Base-by-base conservation (phyloP, 1,139 yeast species). In the Yamadazyma sp. region DNA sequence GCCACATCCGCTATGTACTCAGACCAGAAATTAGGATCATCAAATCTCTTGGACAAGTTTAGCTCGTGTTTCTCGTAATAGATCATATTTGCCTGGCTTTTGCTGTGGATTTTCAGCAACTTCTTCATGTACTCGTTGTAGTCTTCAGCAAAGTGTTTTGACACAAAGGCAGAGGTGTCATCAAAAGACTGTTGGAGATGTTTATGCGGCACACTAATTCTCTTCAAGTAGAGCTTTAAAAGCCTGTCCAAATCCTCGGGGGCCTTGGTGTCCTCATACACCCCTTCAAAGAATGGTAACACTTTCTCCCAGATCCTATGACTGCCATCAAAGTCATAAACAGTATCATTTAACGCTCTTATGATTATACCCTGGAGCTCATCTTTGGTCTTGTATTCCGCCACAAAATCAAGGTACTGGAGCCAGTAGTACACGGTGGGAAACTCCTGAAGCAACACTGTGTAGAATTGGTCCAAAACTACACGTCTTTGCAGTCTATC, bases 151-250 rank as follows among this genome's bases (percentile, higher is more conserved):
- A 43, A 46, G 38, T 59, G 41, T 7, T 46, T 38, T 1, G 80
- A 64, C 2, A 78, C 63, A 40, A 76, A 73, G 0, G 64, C 40
- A 0, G 83, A 78, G 35, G 62, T 66, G 7, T 61, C 62, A 12
- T 64, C 54, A 45, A 68, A 77, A 0, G 80, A 71, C 0, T 67
- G 65, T 1, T 67, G 69, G 4, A 79, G 42, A 5, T 56, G 48
- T 2, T 49, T 45, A 50, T 76, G 83, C 0, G 83, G 82, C 29
- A 57, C 51, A 8, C 58, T 45, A 3, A 79, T 55, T 22, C 79
- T 53, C 29, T 62, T 55, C 24, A 61, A 44, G 43, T 69, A 66
- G 15, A 69, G 41, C 4, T 54, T 53, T 35, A 55, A 48, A 15
- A 59, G 42, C 18, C 42, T 42, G 12, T 57, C 55, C 30, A 62